Conservation (phyloP, 768 basidiomycete genomes). For the Tricholoma flavovirens region DNA sequence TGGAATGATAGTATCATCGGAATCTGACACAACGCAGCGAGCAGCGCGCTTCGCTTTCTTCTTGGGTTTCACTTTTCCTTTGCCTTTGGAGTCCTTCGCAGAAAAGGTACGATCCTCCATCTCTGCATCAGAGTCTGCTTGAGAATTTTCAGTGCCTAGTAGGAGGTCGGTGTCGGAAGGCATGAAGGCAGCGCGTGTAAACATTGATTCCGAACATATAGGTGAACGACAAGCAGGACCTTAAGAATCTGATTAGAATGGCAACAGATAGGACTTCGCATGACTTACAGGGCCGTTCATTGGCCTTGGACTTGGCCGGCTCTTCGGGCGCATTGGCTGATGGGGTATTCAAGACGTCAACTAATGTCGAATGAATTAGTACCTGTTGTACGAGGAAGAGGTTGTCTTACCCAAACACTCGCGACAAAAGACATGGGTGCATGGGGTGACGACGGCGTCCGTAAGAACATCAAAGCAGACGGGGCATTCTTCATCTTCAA, state of each 20-base stretch:
- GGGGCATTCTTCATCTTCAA: constrained; percentile 56
- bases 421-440: constrained; percentile 57
- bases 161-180: constrained; percentile 45
- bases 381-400: neutral
- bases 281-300: constrained; percentile 48
- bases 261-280: neutral
- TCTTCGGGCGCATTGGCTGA: constrained; percentile 31
- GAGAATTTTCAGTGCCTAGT: constrained; percentile 12
- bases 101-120: constrained; percentile 21
- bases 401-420: constrained; percentile 45
- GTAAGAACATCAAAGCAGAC: constrained; percentile 59
- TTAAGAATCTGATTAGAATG: constrained; percentile 9
- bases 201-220: constrained; percentile 43
- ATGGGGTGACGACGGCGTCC: constrained; percentile 51
- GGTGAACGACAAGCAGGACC: constrained; percentile 59
- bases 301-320: constrained; percentile 26
- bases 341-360: constrained; percentile 39
- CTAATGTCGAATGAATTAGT: constrained; percentile 17
- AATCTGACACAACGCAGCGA: constrained; percentile 15
- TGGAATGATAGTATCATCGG: constrained; percentile 27
- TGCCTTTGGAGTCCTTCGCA: constrained; percentile 15
- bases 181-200: constrained; percentile 54
- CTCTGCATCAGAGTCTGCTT: constrained; percentile 26
- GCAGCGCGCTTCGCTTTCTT: constrained; percentile 13
- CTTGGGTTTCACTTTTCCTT: constrained; percentile 15